Evolutionary conservation across 2,329 filamentous ascomycete genomes (phyloP), one percentile per base, ranked within the genome.

Genomic region (Epichloe sibirici): DNA sequence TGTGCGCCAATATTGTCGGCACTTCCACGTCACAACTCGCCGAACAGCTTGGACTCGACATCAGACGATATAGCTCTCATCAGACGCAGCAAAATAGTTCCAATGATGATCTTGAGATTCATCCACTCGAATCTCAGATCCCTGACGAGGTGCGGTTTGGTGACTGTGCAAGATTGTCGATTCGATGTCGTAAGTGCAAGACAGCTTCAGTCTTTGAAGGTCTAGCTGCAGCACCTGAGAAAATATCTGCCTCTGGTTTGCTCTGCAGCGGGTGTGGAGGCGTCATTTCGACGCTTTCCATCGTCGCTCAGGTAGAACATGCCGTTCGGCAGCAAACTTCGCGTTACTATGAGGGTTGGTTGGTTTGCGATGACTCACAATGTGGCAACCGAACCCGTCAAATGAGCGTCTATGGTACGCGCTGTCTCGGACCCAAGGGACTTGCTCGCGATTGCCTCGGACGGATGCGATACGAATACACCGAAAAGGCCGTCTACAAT

Each of bases 1-100:
- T 98, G 23, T 98, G 93, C 66, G 93, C 91, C 56, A 95, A 95
- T 55, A 96, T 98, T 62, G 81, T 82, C 13, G 93, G 93, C 54
- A 98, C 93, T 2, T 94, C 95, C 57, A 86, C 91, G 7, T 82
- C 88, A 2, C 84, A 90, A 58, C 78, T 98, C 9, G 93, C 93
- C 2, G 90, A 96, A 65, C 95, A 93, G 66, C 81, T 98, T 13
- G 93, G 93, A 2, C 82, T 98, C 28, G 93, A 98, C 67, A 83
- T 88, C 28, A 82, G 82, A 60, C 93, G 93, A 61, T 98, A 97
- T 67, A 83, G 77, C 56, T 68, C 68, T 2, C 65, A 66, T 53
- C 67, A 68, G 57, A 67, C 62, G 25, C 67, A 70, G 51, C 67
- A 68, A 60, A 81, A 77, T 39, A 73, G 74, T 52, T 74, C 74